Percentiles rank a stretch among this genome's conserved stretches.
Conservation (phyloP, 305 asterid genomes). For the Fraxinus paxiana region DNA sequence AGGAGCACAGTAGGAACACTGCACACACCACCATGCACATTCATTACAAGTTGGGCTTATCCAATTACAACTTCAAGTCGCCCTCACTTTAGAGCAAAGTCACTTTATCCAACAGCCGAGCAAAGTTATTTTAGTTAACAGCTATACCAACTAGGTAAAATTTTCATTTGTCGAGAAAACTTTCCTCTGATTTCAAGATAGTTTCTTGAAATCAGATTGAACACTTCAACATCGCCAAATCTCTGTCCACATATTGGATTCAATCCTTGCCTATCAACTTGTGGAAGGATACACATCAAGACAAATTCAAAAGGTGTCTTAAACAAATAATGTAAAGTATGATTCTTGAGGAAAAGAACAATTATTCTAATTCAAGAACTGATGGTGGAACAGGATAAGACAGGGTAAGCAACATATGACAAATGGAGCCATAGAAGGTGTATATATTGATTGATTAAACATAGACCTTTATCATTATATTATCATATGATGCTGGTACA, state of each 20-base stretch:
- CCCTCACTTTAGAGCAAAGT: background rate
- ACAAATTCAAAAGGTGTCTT: background rate
- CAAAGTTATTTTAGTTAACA: background rate
- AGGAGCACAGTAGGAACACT: background rate
- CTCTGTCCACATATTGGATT: background rate
- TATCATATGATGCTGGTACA: background rate
- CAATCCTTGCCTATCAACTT: background rate
- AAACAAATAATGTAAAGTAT: background rate
- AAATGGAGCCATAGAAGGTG: background rate
- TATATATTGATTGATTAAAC: background rate
- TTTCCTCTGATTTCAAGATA: background rate
- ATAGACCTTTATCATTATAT: background rate
- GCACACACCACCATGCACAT: background rate
- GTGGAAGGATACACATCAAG: background rate
- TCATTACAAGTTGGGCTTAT: constrained; percentile 1
- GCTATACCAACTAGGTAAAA: background rate
- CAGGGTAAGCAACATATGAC: background rate
- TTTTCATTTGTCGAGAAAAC: background rate
- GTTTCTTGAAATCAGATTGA: background rate
- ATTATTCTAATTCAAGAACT: background rate
- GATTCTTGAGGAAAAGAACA: background rate
- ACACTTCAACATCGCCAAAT: background rate
- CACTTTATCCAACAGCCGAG: background rate
- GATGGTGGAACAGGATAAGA: background rate
- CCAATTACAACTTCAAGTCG: constrained; percentile 5